phyloP scores from a whole-genome alignment of 768 basidiomycete species.

The Agrocybe pediades region DNA sequence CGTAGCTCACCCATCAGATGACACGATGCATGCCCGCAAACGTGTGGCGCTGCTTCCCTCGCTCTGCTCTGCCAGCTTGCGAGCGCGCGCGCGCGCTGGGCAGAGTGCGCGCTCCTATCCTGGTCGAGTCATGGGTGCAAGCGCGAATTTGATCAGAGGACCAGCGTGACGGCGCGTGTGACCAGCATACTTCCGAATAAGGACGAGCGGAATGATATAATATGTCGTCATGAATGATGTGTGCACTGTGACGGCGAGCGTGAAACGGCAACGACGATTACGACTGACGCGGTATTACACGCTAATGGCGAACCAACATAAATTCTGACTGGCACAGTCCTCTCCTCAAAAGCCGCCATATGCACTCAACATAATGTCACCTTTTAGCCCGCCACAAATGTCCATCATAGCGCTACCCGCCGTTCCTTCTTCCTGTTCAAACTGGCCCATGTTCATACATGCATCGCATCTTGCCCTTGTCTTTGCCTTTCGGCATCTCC shows the following conservation, averaged over 20 bases:
- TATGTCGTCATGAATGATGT: constrained; percentile 18
- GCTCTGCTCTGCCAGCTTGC: no score
- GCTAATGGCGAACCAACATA: constrained; percentile 3
- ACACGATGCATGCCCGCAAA: no score
- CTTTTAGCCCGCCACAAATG: neutral
- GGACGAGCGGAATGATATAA: constrained; percentile 6
- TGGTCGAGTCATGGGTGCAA: no score
- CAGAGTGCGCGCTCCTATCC: no score
- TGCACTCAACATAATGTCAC: neutral
- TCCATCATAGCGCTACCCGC: neutral
- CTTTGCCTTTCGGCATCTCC: no score
- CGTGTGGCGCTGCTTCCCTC: no score
- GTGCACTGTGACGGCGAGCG: constrained; percentile 1
- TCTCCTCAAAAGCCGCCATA: neutral
- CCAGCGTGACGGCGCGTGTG: neutral
- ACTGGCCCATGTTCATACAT: no score
- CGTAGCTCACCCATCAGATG: neutral
- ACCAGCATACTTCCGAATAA: neutral
- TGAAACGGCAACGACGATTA: neutral
- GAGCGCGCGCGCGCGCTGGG: no score
- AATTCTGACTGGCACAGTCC: no score
- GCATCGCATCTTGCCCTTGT: no score
- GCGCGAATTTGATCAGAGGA: no score
- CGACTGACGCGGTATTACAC: constrained; percentile 13
- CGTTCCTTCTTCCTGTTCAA: no score